Evolutionary conservation across 2,329 filamentous ascomycete genomes (phyloP), one percentile per base, ranked within the genome.

Genomic region (Paracorniculantispora psalliotae): DNA sequence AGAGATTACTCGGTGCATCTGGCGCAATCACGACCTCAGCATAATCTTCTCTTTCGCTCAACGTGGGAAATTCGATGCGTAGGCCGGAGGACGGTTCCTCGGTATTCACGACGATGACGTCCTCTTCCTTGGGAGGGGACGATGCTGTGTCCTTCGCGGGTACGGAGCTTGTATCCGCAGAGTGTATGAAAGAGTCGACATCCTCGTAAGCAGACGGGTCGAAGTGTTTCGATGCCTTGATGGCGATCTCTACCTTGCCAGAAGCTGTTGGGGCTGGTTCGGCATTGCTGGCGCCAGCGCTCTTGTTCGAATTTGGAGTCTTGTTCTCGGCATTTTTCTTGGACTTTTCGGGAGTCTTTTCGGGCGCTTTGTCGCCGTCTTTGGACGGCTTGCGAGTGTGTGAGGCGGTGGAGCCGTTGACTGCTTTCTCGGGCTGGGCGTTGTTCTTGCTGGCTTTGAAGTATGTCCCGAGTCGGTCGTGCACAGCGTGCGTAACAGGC

Each of bases 1-100:
- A 83, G 23, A 84, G 64, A 59, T 79, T 74, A 15, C 71, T 64
- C 1, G 80, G 78, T 19, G 78, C 75, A 60, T 82, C 77, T 1
- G 77, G 72, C 1, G 74, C 70, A 61, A 81, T 77, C 2, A 75
- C 68, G 3, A 82, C 73, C 13, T 80, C 74, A 2, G 77, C 62
- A 61, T 81, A 85, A 50, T 85, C 81, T n/a, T 78, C 75, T 1
- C 72, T 69, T 17, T 30, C 33, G 17, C 48, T 51, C 17, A 53
- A 15, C 6, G 21, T 39, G 15, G 56, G 56, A 12, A 85, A 67
- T 62, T 84, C 80, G n/a, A 84, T 77, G 21, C 73, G 73, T 51
- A 84, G 77, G 1, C 59, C 61, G 17, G 47, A 39, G 10, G 64
- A 8, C 59, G 50, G 46, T 61, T 67, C 46, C 66, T 33, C 15